Conservation (phyloP, 2,329 filamentous ascomycete genomes). For the Decorospora gaudefroyi region DNA sequence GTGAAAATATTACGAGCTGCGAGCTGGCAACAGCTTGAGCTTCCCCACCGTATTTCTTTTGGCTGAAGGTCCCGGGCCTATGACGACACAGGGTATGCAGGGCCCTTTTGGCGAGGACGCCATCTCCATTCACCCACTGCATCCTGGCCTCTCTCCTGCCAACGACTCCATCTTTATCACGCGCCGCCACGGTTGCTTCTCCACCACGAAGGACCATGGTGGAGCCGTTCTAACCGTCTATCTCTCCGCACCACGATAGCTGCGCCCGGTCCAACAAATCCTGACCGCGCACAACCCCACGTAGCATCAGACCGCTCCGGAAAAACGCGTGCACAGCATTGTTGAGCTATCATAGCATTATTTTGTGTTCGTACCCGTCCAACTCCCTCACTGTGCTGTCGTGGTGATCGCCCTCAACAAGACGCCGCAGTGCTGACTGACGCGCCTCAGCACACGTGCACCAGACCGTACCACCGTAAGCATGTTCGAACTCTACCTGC, state of each 20-base stretch:
- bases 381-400: background rate
- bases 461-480: constrained; percentile 2
- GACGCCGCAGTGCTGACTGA: constrained; percentile 28
- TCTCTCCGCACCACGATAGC: constrained; percentile 10
- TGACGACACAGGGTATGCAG: constrained; percentile 36
- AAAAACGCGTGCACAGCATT: background rate
- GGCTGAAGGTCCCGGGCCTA: constrained; percentile 18
- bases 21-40: constrained; percentile 23
- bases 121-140: constrained; percentile 14
- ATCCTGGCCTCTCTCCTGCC: constrained; percentile 11
- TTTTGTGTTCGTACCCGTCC: constrained; percentile 3
- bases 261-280: constrained; percentile 11
- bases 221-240: constrained; percentile 9
- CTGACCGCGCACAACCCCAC: constrained; percentile 14
- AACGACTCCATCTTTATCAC: constrained; percentile 28
- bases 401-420: constrained; percentile 19
- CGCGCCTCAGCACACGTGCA: constrained; percentile 1
- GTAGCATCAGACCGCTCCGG: background rate
- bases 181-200: constrained; percentile 22
- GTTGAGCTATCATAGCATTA: background rate
- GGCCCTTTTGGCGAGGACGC: constrained; percentile 28
- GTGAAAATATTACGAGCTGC: constrained; percentile 15
- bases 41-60: constrained; percentile 25
- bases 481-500: constrained; percentile 70
- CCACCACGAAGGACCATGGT: constrained; percentile 26